A percentile compares a stretch with the other conserved stretches of the same genome.
These are phyloP conservation scores for Ogataea ganodermae DNA, from an alignment of 805 yeast genomes.

Conservation along the genomic window DNA sequence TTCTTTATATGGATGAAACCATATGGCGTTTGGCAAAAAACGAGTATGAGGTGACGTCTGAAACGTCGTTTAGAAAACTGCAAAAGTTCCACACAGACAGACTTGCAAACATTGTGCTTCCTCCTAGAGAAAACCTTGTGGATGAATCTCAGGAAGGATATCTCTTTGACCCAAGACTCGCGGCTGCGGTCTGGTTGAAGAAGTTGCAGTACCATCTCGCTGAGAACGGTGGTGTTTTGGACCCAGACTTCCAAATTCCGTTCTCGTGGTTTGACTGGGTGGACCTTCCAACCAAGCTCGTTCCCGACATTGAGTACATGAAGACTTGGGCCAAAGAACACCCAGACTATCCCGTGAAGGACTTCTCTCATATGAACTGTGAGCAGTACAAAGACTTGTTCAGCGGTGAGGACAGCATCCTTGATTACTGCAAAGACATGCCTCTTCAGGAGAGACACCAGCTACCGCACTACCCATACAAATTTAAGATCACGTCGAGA, in stretches of 20 bases:
- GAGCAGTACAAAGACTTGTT: slow-evolving; percentile 18
- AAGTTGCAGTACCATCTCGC: slow-evolving; percentile 20
- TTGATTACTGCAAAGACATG: slow-evolving; percentile 15
- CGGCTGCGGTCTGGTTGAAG: slow-evolving; percentile 33
- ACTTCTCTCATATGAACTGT: slow-evolving; percentile 21
- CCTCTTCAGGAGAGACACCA: slow-evolving; percentile 10
- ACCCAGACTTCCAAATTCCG: slow-evolving; percentile 30
- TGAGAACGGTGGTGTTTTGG: slow-evolving; percentile 21
- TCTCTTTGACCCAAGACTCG: slow-evolving; percentile 35
- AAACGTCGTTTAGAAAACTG: slow-evolving; percentile 12
- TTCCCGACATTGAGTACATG: slow-evolving; percentile 12
- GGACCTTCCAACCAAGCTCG: slow-evolving; percentile 26
- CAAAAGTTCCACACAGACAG: slow-evolving; percentile 17
- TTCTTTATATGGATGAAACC: slow-evolving; percentile 21
- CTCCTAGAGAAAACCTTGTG: slow-evolving; percentile 47
- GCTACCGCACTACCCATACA: slow-evolving; percentile 19
- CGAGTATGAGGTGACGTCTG: slow-evolving; percentile 19
- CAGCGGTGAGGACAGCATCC: slow-evolving; percentile 11
- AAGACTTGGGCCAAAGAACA: slow-evolving; percentile 12
- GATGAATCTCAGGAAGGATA: background rate
- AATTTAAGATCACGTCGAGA: slow-evolving; percentile 24
- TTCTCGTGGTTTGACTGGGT: slow-evolving; percentile 39
- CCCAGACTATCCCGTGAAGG: slow-evolving; percentile 7
- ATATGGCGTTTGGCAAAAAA: slow-evolving; percentile 10
- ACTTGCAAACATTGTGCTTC: slow-evolving; percentile 55